These are phyloP conservation scores for Yarrowia sp. DNA, from an alignment of 805 yeast species.

Conservation along the genomic window DNA sequence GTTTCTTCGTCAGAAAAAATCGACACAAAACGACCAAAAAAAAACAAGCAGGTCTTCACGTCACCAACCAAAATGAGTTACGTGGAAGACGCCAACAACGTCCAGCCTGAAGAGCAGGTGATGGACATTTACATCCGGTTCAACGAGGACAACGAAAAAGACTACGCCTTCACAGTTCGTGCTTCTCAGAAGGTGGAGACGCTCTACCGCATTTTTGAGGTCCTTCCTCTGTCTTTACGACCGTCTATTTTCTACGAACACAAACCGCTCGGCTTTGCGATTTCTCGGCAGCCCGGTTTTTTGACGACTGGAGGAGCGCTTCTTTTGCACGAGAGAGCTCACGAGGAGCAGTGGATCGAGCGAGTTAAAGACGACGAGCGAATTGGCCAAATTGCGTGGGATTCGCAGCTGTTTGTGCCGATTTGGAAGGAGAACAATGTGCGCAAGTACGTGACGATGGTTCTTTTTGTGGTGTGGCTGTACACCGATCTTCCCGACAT, in stretches of 20 bases:
- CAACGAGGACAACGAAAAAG: conserved; percentile 81
- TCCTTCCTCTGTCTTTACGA: conserved; percentile 70
- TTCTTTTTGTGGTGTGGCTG: conserved; percentile 59
- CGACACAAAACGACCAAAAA: background rate
- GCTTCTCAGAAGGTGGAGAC: conserved; percentile 55
- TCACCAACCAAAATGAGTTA: background rate
- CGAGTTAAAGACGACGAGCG: conserved; percentile 51
- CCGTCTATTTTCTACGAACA: conserved; percentile 73
- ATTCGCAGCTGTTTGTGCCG: conserved; percentile 85
- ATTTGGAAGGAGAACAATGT: conserved; percentile 52
- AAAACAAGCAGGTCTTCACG: too few species aligned
- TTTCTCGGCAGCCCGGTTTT: conserved; percentile 70
- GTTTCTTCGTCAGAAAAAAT: too few species aligned
- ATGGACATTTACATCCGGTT: conserved; percentile 65
- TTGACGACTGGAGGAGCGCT: conserved; percentile 81
- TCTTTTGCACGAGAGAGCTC: conserved; percentile 62
- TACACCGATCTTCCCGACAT: conserved; percentile 91
- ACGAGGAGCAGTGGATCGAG: conserved; percentile 45
- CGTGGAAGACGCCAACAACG: conserved; percentile 18
- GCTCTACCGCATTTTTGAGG: conserved; percentile 58
- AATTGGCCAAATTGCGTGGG: conserved; percentile 68
- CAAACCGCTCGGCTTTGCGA: conserved; percentile 61
- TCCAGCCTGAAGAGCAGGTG: conserved; percentile 28
- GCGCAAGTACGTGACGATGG: conserved; percentile 35
- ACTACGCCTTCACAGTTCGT: conserved; percentile 80